These are phyloP conservation scores for Exophiala xenobiotica DNA, from an alignment of 2,329 filamentous ascomycete species.

Conservation along the genomic window DNA sequence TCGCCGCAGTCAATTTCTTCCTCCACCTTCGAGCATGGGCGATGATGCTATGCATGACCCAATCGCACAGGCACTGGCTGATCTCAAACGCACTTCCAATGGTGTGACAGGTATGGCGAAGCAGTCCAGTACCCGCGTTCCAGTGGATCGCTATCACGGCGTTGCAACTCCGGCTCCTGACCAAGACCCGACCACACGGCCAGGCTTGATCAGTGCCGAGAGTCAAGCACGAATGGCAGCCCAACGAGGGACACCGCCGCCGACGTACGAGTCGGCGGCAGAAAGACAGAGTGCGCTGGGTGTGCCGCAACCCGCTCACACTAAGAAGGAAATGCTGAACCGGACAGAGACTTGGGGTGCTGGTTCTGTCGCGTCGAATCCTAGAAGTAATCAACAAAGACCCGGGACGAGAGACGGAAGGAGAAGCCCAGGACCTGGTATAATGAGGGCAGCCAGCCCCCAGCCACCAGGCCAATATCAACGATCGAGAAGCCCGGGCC, in stretches of 20 bases:
- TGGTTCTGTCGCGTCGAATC: constrained; percentile 12
- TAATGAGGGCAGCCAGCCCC: constrained; percentile 24
- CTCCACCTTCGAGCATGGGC: constrained; percentile 35
- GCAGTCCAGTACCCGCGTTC: constrained; percentile 76
- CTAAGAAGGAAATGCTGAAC: constrained; percentile 92
- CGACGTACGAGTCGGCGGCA: constrained; percentile 72
- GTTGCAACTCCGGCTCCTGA: constrained; percentile 73
- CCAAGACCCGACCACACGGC: constrained; percentile 35
- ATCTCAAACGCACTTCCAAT: constrained; percentile 63
- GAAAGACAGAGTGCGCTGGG: constrained; percentile 26
- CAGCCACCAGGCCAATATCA: constrained; percentile 22
- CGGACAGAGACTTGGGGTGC: constrained; percentile 77
- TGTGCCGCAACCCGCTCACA: constrained; percentile 80
- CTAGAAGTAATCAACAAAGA: constrained; percentile 18
- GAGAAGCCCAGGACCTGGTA: constrained; percentile 26
- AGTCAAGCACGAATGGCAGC: constrained; percentile 53
- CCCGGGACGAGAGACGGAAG: constrained; percentile 27
- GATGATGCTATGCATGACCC: constrained; percentile 67
- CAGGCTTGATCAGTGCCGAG: constrained; percentile 27
- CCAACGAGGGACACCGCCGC: constrained; percentile 75
- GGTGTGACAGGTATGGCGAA: constrained; percentile 59
- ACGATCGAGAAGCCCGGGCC: constrained; percentile 24
- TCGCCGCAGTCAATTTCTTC: constrained; percentile 26
- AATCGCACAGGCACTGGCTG: constrained; percentile 86
- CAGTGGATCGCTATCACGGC: constrained; percentile 95